Percentiles rank a stretch among this genome's conserved stretches.
phyloP scores from a whole-genome alignment of 805 yeast genomes.

The Saturnispora halmiae region DNA sequence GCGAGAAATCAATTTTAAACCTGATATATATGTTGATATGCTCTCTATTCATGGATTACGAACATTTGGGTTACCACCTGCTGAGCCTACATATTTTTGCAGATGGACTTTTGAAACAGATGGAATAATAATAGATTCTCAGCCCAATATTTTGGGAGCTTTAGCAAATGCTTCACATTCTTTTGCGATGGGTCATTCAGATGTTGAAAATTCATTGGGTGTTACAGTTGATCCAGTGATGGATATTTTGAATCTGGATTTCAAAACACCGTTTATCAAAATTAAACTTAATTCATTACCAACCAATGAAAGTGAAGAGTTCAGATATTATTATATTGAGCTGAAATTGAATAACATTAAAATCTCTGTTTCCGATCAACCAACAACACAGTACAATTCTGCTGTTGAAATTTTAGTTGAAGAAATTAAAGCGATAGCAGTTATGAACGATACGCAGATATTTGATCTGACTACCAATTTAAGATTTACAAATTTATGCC shows the following conservation, averaged over 20 bases:
- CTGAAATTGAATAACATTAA: constrained; percentile 13
- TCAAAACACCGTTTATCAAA: constrained; percentile 41
- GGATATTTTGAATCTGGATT: constrained; percentile 61
- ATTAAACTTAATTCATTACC: constrained; percentile 33
- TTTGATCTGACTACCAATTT: constrained; percentile 50
- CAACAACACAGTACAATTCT: constrained; percentile 55
- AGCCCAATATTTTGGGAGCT: constrained; percentile 36
- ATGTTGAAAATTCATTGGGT: constrained; percentile 66
- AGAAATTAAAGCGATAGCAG: constrained; percentile 28
- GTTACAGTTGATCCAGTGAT: constrained; percentile 45
- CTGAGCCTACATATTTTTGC: constrained; percentile 79
- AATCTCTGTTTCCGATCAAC: constrained; percentile 69
- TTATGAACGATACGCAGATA: constrained; percentile 16
- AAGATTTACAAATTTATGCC: constrained; percentile 48
- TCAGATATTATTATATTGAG: constrained; percentile 30
- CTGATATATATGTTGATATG: constrained; percentile 50
- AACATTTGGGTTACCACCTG: constrained; percentile 87
- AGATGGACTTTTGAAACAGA: constrained; percentile 83
- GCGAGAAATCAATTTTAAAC: constrained; percentile 16
- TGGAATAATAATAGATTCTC: constrained; percentile 42
- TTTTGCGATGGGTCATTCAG: constrained; percentile 56
- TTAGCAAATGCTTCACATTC: constrained; percentile 36
- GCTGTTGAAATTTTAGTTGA: constrained; percentile 45
- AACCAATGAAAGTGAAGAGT: constrained; percentile 15
- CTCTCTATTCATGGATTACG: constrained; percentile 74